These are phyloP conservation scores for Sideroxylon spinosum DNA, from an alignment of 179 eudicot species.

Conservation along the genomic window DNA sequence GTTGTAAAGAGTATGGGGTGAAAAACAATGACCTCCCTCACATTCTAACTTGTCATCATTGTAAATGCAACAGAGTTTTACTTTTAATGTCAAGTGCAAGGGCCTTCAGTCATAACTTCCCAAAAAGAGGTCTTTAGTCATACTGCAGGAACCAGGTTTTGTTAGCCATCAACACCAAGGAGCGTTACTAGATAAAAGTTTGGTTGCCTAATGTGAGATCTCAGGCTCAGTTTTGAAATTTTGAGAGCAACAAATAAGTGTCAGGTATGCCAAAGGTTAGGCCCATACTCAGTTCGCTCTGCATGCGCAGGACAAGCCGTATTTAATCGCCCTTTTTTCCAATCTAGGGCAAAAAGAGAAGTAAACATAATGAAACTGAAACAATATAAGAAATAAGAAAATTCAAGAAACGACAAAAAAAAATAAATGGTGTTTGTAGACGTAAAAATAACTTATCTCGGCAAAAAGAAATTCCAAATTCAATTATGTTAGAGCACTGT, in stretches of 20 bases:
- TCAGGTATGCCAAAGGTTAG: not conserved
- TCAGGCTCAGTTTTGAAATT: not conserved
- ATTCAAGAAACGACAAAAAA: not conserved
- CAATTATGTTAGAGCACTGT: conserved; percentile 8
- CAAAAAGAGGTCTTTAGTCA: not conserved
- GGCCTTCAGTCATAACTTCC: not conserved
- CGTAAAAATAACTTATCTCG: too few relatives aligned
- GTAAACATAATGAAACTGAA: not conserved
- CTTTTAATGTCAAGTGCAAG: not conserved
- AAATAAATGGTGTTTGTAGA: not conserved
- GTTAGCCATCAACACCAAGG: not conserved
- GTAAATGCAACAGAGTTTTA: not conserved
- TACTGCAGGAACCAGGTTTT: not conserved
- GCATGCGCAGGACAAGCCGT: not conserved
- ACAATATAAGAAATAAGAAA: not conserved
- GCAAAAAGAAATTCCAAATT: not conserved
- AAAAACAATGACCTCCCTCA: not conserved
- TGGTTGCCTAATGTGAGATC: not conserved
- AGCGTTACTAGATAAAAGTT: not conserved
- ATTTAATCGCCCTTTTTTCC: not conserved
- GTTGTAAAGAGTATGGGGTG: not conserved
- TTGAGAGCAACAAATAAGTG: not conserved
- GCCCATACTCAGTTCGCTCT: not conserved
- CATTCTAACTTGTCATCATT: not conserved
- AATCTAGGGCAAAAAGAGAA: not conserved